Percentiles rank a stretch among this genome's conserved stretches.
These are phyloP conservation scores for Tephrocybe rancida DNA, from an alignment of 768 basidiomycete species.

Conservation along the genomic window DNA sequence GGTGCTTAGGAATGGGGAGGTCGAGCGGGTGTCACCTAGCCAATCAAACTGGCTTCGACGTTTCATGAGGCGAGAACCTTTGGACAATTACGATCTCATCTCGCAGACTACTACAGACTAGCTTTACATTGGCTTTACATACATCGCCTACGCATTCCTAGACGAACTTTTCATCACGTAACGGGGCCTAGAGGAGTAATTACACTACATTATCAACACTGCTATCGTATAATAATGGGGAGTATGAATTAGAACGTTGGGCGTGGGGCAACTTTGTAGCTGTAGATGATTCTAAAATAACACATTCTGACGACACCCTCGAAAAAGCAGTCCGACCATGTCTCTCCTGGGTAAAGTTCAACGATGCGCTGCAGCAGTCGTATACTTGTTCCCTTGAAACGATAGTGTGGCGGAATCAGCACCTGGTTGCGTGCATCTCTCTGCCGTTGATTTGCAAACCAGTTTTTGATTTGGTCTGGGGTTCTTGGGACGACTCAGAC, in stretches of 20 bases:
- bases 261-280: background rate
- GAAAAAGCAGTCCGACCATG: conserved; percentile 63
- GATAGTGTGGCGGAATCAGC: background rate
- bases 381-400: conserved; percentile 26
- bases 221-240: too few species aligned
- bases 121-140: background rate
- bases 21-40: conserved; percentile 32
- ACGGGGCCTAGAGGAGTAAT: too few species aligned
- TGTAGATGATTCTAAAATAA: conserved; percentile 31
- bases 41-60: conserved; percentile 27
- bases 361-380: conserved; percentile 52
- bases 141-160: too few species aligned
- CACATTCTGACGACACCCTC: conserved; percentile 64
- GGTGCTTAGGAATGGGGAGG: conserved; percentile 76
- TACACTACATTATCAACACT: too few species aligned
- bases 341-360: conserved; percentile 42
- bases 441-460: conserved; percentile 68
- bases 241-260: too few species aligned
- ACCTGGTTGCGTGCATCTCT: background rate
- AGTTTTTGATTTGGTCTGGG: conserved; percentile 65
- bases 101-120: background rate
- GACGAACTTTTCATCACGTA: too few species aligned
- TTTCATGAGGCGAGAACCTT: conserved; percentile 20
- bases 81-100: conserved; percentile 33
- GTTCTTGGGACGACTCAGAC: conserved; percentile 34